These are phyloP conservation scores for Phytophthora syringae DNA, from an alignment of 352 stramenopile species.

Conservation along the genomic window DNA sequence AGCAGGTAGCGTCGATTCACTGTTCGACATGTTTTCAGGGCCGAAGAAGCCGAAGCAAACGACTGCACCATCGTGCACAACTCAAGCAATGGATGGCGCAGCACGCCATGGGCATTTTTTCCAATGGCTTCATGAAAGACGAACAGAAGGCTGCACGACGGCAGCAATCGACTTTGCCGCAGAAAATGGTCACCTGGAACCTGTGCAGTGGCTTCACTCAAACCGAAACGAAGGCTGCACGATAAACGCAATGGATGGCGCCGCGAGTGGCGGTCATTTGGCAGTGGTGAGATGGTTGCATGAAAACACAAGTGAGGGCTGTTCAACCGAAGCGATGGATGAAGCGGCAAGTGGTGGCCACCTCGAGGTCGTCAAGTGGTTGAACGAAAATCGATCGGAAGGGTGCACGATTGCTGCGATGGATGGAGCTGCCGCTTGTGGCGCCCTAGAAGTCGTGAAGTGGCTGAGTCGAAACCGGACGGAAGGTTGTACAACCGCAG, in stretches of 20 bases:
- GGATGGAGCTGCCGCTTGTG: slow-evolving; percentile 1
- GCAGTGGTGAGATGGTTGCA: slow-evolving; percentile 50
- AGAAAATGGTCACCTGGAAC: slow-evolving; percentile 3
- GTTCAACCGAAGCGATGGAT: not conserved
- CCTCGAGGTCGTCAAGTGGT: slow-evolving; percentile 2
- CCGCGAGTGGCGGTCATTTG: slow-evolving; percentile 30
- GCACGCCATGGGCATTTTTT: slow-evolving; percentile 1
- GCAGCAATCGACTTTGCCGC: slow-evolving; percentile 2
- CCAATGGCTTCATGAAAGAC: slow-evolving; percentile 15
- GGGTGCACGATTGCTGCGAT: not conserved
- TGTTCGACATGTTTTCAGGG: not conserved
- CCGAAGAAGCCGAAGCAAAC: not conserved
- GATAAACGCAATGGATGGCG: slow-evolving; percentile 39
- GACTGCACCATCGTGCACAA: not conserved
- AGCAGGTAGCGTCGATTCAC: not conserved
- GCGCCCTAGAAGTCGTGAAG: slow-evolving; percentile 2
- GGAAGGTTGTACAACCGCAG: not conserved
- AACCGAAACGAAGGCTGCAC: slow-evolving; percentile 37
- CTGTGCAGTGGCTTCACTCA: slow-evolving; percentile 14
- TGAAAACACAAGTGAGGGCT: slow-evolving; percentile 28
- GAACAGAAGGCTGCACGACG: slow-evolving; percentile 14
- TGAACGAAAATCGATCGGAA: not conserved
- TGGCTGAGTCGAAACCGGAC: slow-evolving; percentile 2
- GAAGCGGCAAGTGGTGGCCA: slow-evolving; percentile 2
- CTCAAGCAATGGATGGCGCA: not conserved